Evolutionary conservation across 192 early-diverging fungal species (phyloP).

Genomic region (Coemansia sp.): DNA sequence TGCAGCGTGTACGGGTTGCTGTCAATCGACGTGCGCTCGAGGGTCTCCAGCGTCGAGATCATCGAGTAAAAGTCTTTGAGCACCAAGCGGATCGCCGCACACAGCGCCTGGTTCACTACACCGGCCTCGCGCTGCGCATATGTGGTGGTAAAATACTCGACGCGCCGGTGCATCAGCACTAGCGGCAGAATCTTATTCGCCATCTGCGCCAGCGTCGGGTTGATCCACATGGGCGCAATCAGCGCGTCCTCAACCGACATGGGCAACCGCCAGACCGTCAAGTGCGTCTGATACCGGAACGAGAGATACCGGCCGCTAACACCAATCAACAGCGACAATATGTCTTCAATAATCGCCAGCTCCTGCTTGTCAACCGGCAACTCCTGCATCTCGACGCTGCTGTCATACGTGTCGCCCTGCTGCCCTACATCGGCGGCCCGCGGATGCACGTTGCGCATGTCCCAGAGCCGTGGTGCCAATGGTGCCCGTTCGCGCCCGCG

Average conservation of each 20-base stretch:
- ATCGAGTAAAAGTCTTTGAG: conserved; percentile 80
- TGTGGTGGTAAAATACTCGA: conserved; percentile 72
- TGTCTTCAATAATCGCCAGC: conserved; percentile 80
- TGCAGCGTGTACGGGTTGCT: conserved; percentile 75
- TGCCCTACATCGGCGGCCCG: not conserved
- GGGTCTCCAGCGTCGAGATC: conserved; percentile 87
- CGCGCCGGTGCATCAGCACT: conserved; percentile 66
- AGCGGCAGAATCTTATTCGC: conserved; percentile 75
- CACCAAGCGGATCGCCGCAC: conserved; percentile 70
- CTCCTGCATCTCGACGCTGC: conserved; percentile 23
- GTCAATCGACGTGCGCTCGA: conserved; percentile 58
- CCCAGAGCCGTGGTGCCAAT: conserved; percentile 30
- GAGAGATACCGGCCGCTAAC: conserved; percentile 74
- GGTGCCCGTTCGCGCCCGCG: conserved; percentile 42
- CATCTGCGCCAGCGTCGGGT: conserved; percentile 58
- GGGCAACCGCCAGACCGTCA: conserved; percentile 46
- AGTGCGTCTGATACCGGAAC: conserved; percentile 31
- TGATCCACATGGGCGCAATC: conserved; percentile 57
- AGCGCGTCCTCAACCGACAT: conserved; percentile 20
- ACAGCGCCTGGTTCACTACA: conserved; percentile 84
- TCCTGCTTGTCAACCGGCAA: conserved; percentile 65
- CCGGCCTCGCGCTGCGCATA: conserved; percentile 78
- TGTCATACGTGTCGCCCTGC: conserved; percentile 25
- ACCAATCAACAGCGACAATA: conserved; percentile 84
- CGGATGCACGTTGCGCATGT: conserved; percentile 18